phyloP scores from a whole-genome alignment of 306 rosid species.

The Leucaena leucocephala region DNA sequence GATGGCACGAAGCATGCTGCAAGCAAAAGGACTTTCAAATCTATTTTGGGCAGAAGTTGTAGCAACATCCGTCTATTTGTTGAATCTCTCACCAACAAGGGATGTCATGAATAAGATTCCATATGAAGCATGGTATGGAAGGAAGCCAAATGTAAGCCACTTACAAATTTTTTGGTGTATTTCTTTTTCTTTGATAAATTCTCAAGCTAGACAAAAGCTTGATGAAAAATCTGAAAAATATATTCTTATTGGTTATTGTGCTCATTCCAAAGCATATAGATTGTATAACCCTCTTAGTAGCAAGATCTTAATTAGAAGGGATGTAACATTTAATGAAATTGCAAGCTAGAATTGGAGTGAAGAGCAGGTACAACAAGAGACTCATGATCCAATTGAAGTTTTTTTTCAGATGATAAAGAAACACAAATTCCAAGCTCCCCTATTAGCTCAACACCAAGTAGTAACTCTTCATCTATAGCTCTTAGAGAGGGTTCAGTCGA shows the following conservation, averaged over 20 bases:
- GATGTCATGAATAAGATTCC: not conserved
- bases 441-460: not conserved
- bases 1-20: not conserved
- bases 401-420: no score
- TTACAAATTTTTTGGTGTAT: no score
- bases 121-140: not conserved
- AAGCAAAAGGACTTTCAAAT: not conserved
- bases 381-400: not conserved
- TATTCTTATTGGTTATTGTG: no score
- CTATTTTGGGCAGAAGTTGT: no score
- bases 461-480: not conserved
- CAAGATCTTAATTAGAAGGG: not conserved
- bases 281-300: no score
- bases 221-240: no score
- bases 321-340: not conserved
- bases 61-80: not conserved
- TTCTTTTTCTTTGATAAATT: no score
- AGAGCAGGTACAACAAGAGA: no score
- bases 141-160: not conserved
- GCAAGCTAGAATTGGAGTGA: not conserved
- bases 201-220: no score
- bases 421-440: not conserved
- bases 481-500: no score
- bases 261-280: no score
- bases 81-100: not conserved